Evolutionary conservation across 805 yeast species (phyloP).

Genomic region (Saitoella complicata): DNA sequence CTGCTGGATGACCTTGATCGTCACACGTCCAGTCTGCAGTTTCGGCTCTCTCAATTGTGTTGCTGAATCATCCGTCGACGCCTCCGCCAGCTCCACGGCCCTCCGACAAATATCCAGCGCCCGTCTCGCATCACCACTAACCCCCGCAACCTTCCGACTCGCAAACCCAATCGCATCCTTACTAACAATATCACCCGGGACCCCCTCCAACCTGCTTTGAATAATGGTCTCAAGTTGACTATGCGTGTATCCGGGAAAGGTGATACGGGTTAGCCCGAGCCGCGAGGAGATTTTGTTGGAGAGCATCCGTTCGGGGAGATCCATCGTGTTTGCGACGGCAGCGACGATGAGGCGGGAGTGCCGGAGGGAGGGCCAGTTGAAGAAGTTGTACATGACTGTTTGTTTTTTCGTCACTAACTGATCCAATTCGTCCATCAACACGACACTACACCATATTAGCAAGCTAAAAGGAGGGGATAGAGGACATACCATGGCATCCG

Average conservation of each 20-base stretch:
- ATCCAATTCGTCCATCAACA: conserved; percentile 82
- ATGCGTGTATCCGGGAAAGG: conserved; percentile 76
- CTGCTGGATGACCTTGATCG: conserved; percentile 55
- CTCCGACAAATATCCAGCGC: conserved; percentile 76
- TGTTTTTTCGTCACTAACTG: conserved; percentile 74
- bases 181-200: conserved; percentile 24
- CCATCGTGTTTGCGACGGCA: conserved; percentile 96
- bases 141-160: conserved; percentile 85
- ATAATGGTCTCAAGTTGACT: conserved; percentile 65
- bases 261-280: conserved; percentile 71
- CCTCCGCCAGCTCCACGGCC: conserved; percentile 76
- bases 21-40: conserved; percentile 28
- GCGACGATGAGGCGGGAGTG: conserved; percentile 69
- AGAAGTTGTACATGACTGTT: conserved; percentile 81
- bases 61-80: conserved; percentile 9
- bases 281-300: conserved; percentile 84
- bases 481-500: conserved; percentile 5
- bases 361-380: conserved; percentile 88
- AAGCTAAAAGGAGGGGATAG: background rate
- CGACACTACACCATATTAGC: conserved; percentile 41
- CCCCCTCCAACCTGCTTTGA: conserved; percentile 43
- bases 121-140: conserved; percentile 92
- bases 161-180: conserved; percentile 81
- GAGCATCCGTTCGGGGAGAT: conserved; percentile 75
- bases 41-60: conserved; percentile 19